phyloP scores from a whole-genome alignment of 495 filamentous ascomycete species.

The Tuber aestivum region DNA sequence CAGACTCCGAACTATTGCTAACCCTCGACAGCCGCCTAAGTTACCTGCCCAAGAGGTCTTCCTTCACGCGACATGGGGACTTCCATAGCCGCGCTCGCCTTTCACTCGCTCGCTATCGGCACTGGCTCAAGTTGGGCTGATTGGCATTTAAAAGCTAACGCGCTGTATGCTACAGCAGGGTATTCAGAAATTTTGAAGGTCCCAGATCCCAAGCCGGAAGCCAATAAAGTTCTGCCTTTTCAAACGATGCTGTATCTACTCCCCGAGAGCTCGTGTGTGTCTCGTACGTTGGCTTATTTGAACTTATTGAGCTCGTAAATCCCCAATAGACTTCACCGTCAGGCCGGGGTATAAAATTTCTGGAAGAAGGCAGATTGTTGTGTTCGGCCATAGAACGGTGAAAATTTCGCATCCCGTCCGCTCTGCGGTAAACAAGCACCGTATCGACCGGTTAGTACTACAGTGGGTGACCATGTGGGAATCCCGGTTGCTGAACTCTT shows the following conservation, averaged over 20 bases:
- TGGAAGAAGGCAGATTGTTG: background rate
- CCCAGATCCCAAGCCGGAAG: background rate
- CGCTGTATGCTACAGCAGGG: background rate
- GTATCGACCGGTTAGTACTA: background rate
- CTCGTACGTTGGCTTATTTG: background rate
- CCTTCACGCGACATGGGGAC: background rate
- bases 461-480: constrained; percentile 1
- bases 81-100: background rate
- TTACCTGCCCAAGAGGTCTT: background rate
- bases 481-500: constrained; percentile 1
- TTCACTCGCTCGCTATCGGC: background rate
- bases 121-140: background rate
- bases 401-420: constrained; percentile 5
- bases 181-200: background rate
- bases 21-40: background rate
- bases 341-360: background rate
- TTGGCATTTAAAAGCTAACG: background rate
- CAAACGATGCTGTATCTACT: background rate
- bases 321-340: background rate
- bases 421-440: background rate
- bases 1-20: background rate
- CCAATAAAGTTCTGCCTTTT: too few species aligned
- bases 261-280: background rate
- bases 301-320: background rate
- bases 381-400: background rate